These are phyloP conservation scores for Microstroma glucosiphilum DNA, from an alignment of 1,284 basidiomycete species.

Conservation along the genomic window DNA sequence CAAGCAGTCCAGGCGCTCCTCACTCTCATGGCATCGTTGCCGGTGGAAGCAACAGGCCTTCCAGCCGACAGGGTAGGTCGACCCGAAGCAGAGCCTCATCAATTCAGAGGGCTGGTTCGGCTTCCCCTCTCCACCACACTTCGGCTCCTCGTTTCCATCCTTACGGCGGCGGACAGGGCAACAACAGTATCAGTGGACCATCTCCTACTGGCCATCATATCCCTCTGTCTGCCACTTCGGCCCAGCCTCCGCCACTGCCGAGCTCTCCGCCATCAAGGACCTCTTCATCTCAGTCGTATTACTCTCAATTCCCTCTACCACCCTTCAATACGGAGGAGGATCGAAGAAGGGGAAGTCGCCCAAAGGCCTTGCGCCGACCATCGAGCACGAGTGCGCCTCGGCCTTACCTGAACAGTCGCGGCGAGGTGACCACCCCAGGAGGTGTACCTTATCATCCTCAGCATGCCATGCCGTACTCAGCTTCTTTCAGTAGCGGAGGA, in stretches of 20 bases:
- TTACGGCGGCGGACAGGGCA: constrained; percentile 18
- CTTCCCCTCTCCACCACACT: constrained; percentile 41
- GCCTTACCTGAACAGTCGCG: too few species aligned
- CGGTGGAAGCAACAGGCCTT: constrained; percentile 24
- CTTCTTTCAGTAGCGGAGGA: too few species aligned
- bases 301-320: constrained; percentile 26
- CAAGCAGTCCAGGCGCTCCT: constrained; percentile 21
- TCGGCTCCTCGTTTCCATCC: constrained; percentile 43
- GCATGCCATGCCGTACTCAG: too few species aligned
- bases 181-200: too few species aligned
- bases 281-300: constrained; percentile 19
- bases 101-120: constrained; percentile 36
- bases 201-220: too few species aligned
- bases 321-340: constrained; percentile 22
- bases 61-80: constrained; percentile 33
- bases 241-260: constrained; percentile 7
- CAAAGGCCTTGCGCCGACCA: too few species aligned
- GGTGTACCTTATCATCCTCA: too few species aligned
- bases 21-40: constrained; percentile 28
- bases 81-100: constrained; percentile 32
- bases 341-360: too few species aligned
- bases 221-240: too few species aligned
- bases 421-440: too few species aligned
- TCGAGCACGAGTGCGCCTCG: too few species aligned
- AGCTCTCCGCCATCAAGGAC: constrained; percentile 11